Evolutionary conservation across 1,139 yeast species (phyloP).

Genomic region (Pichia sp.): DNA sequence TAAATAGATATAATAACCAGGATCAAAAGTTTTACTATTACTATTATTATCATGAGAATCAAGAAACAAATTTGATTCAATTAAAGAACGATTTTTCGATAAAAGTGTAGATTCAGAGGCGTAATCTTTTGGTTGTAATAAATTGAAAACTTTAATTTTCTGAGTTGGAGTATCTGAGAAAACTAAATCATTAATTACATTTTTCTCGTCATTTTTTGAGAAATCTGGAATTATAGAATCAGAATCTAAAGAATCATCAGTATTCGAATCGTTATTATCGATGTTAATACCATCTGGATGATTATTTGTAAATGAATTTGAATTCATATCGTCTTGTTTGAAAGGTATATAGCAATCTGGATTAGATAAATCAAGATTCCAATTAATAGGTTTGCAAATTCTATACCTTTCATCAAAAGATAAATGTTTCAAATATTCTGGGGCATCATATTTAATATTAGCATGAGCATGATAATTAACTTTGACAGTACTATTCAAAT

Average conservation of each 20-base stretch:
- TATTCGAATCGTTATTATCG: slow-evolving; percentile 5
- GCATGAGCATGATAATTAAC: slow-evolving; percentile 27
- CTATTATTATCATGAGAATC: slow-evolving; percentile 3
- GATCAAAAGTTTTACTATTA: slow-evolving; percentile 30
- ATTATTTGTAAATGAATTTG: neutral
- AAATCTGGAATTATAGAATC: slow-evolving; percentile 3
- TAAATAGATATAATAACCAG: slow-evolving; percentile 77
- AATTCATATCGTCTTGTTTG: slow-evolving; percentile 10
- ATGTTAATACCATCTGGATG: neutral
- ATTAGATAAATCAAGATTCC: slow-evolving; percentile 26
- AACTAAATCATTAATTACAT: slow-evolving; percentile 9
- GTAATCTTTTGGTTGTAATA: slow-evolving; percentile 21
- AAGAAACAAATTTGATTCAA: slow-evolving; percentile 15
- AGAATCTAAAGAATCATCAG: slow-evolving; percentile 1
- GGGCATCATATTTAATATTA: slow-evolving; percentile 24
- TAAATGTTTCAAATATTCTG: slow-evolving; percentile 19
- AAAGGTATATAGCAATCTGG: slow-evolving; percentile 31
- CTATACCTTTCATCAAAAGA: slow-evolving; percentile 26
- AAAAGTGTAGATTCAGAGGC: slow-evolving; percentile 17
- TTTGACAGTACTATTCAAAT: slow-evolving; percentile 21
- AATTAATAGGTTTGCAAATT: slow-evolving; percentile 25
- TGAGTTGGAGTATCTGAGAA: slow-evolving; percentile 24
- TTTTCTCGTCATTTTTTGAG: slow-evolving; percentile 3
- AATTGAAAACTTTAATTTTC: slow-evolving; percentile 18
- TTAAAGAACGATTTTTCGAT: slow-evolving; percentile 6